phyloP scores from a whole-genome alignment of 2,329 filamentous ascomycete species.

The Trichoderma atroviride region DNA sequence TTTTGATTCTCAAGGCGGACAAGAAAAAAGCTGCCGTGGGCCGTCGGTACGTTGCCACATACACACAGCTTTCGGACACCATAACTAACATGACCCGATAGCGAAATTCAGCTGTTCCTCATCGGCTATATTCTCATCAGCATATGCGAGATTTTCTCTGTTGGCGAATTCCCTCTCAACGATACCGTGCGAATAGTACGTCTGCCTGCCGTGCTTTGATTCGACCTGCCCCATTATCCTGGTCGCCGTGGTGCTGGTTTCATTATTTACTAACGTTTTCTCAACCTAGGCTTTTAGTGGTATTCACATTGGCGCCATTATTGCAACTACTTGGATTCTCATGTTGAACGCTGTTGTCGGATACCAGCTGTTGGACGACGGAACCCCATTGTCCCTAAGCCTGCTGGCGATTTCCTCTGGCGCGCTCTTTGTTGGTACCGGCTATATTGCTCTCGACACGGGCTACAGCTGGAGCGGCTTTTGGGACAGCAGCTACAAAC shows the following conservation, averaged over 20 bases:
- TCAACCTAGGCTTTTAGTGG: constrained; percentile 76
- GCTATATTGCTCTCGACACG: constrained; percentile 94
- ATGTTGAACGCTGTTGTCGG: constrained; percentile 91
- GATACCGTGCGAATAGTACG: constrained; percentile 71
- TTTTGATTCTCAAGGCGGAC: constrained; percentile 79
- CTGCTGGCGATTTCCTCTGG: constrained; percentile 72
- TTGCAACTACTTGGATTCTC: constrained; percentile 86
- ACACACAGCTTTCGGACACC: too few species aligned
- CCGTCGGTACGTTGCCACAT: constrained; percentile 64
- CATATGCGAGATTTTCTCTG: constrained; percentile 95
- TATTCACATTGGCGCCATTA: constrained; percentile 86
- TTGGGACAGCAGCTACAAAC: constrained; percentile 64
- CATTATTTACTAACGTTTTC: constrained; percentile 29
- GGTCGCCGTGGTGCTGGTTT: background rate
- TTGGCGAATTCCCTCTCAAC: constrained; percentile 82
- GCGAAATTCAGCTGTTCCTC: constrained; percentile 96
- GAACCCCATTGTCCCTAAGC: constrained; percentile 79
- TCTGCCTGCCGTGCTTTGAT: constrained; percentile 28
- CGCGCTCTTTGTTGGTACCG: constrained; percentile 81
- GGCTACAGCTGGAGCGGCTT: constrained; percentile 81
- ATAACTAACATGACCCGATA: constrained; percentile 42
- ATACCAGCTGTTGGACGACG: constrained; percentile 91
- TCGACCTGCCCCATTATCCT: background rate
- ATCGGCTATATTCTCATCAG: constrained; percentile 81
- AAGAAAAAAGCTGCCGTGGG: constrained; percentile 92